Base-by-base conservation (phyloP, 371 early-diverging fungal genomes). In the Blastocladiella emersonii region DNA sequence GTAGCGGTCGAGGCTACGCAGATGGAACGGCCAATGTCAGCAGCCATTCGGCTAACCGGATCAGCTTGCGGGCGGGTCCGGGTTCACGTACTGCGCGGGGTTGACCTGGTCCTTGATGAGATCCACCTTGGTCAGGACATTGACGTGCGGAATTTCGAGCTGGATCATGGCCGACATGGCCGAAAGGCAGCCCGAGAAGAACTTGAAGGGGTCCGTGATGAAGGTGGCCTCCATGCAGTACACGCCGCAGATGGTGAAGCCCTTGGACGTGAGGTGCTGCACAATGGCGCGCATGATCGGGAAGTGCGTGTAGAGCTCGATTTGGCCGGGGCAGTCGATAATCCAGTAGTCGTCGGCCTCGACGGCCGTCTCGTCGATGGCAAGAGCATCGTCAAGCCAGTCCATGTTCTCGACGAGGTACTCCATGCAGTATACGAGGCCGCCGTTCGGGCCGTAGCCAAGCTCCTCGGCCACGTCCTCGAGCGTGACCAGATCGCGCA, bases 221-320 rank as follows among this genome's bases (percentile, higher is more conserved):
- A 95, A 98, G 71, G 80, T 62, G 43, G 83, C 81, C 66, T 98
- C 98, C 7, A 98, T 74, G 48, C 93, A 76, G 72, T 98, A 98
- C 1, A 96, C 91, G 6, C 95, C 94, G 66, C 92, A 91, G 21
- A 90, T 83, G 3, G 74, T 68, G 75, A 88, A 84, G 7, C 15
- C 32, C 62, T 87, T 82, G 43, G 80, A 80, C 57, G 75, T 75
- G 49, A 99, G 67, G 23, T 77, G 70, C 49, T 86, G 84, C 37
- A 92, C 86, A 45, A 98, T 63, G 21, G 82, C 80, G 56, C 81
- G 81, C 89, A 99, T 94, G 61, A 95, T 88, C 23, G 91, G 88
- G 51, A 92, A 91, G 72, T 98, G 98, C n/a, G 98, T 95, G 76
- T 98, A 99, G 48, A 99, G 81, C 74, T 99, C 99, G 62, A 99